Evolutionary conservation across 129 eudicot genomes (phyloP).

Genomic region (Saposhnikovia divaricata): DNA sequence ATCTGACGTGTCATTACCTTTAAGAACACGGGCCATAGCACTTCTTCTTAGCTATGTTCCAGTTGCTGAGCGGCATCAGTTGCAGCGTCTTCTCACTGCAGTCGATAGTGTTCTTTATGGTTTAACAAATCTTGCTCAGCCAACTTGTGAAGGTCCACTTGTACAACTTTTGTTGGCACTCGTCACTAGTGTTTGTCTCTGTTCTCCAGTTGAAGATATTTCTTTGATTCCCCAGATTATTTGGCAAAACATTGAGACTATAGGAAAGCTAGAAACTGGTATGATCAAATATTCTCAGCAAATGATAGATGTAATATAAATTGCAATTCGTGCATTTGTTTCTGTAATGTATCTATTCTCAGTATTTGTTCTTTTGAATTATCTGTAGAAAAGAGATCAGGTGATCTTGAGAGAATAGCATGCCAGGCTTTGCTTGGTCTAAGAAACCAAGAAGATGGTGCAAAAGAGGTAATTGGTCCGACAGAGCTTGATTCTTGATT

Average conservation of each 20-base stretch:
- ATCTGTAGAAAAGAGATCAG: slow-evolving; percentile 40
- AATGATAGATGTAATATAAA: background rate
- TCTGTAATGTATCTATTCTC: background rate
- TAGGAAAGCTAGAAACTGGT: slow-evolving; percentile 60
- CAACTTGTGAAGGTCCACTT: slow-evolving; percentile 62
- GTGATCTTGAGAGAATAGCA: slow-evolving; percentile 47
- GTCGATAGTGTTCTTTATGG: slow-evolving; percentile 62
- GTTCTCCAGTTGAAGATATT: slow-evolving; percentile 78
- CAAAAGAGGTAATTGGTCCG: slow-evolving; percentile 56
- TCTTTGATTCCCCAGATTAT: slow-evolving; percentile 58
- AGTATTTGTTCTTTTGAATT: slow-evolving; percentile 1
- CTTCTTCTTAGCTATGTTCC: slow-evolving; percentile 65
- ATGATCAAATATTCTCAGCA: slow-evolving; percentile 14
- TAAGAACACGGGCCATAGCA: slow-evolving; percentile 57
- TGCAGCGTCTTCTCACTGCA: slow-evolving; percentile 66
- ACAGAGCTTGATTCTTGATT: background rate
- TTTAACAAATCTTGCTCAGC: slow-evolving; percentile 47
- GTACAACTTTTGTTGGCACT: slow-evolving; percentile 60
- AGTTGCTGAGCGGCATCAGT: slow-evolving; percentile 44
- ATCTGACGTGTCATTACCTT: slow-evolving; percentile 49
- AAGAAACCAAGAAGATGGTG: slow-evolving; percentile 58
- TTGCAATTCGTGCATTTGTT: background rate
- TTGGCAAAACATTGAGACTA: slow-evolving; percentile 70
- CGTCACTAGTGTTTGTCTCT: slow-evolving; percentile 62
- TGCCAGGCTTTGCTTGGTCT: slow-evolving; percentile 71